Base-by-base conservation (phyloP, 768 basidiomycete species). In the Chalciporus sphaerocephalus region DNA sequence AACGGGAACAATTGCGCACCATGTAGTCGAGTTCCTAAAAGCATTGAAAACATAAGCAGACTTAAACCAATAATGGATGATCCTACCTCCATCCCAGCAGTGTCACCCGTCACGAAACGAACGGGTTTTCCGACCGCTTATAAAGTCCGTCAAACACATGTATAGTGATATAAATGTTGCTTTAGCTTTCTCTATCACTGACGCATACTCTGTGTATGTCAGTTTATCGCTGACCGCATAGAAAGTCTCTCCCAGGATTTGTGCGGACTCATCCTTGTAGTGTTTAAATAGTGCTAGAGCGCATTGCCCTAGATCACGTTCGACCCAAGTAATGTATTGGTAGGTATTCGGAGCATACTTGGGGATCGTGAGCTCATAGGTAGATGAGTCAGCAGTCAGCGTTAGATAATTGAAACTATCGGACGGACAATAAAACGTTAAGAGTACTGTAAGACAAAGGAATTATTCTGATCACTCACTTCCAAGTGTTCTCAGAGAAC, bases 101-200 rank as follows among this genome's bases (percentile, higher is more conserved):
- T 32, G n/a, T 15, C 21, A 6, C 51, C 46, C 1, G 44, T 41
- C 16, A 54, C 49, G 32, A 65, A 65, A 5, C 44, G 58, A n/a
- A 63, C 61, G 2, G 57, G 51, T 21, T 62, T 65, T 25, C 53
- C 53, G n/a, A 65, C 8, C 8, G 42, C 63, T 64, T n/a, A n/a
- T n/a, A n/a, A n/a, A n/a, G n/a, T n/a, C n/a, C n/a, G n/a, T n/a
- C n/a, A n/a, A n/a, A n/a, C n/a, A n/a, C n/a, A n/a, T n/a, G n/a
- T n/a, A n/a, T n/a, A n/a, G n/a, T n/a, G n/a, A n/a, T n/a, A 15
- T 21, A 27, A 13, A 43, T 20, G 6, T 6, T 32, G 59, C 59
- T n/a, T n/a, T n/a, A n/a, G n/a, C 59, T 46, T 53, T 46, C 25
- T 53, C 44, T 9, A 62, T 51, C 27, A 44, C 40, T 0, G 42